Conservation (phyloP, 1,284 basidiomycete genomes). For the Rhodotorula sp. region DNA sequence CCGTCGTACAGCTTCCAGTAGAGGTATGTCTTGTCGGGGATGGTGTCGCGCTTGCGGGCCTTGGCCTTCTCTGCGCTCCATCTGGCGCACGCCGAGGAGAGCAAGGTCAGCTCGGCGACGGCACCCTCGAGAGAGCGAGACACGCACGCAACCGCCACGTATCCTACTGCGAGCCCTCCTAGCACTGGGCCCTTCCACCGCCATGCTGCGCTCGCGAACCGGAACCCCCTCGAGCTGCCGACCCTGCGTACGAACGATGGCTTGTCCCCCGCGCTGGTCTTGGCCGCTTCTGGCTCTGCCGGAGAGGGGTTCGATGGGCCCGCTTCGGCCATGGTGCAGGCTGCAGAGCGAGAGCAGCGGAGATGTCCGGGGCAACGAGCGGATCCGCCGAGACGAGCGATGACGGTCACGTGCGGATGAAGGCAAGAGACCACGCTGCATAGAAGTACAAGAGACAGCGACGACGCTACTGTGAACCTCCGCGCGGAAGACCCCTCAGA, state of each 20-base stretch:
- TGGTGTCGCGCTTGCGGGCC: slow-evolving; percentile 39
- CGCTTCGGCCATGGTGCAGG: background rate
- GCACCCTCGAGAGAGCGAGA: background rate
- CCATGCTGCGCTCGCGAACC: slow-evolving; percentile 8
- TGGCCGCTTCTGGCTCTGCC: slow-evolving; percentile 1
- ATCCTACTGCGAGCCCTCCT: slow-evolving; percentile 16
- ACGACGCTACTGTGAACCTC: too few relatives aligned
- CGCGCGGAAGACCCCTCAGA: background rate
- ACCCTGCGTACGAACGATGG: slow-evolving; percentile 1
- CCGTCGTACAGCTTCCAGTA: slow-evolving; percentile 48
- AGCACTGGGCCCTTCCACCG: slow-evolving; percentile 23
- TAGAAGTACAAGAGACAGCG: background rate
- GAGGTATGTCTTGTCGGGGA: slow-evolving; percentile 42
- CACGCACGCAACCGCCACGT: slow-evolving; percentile 27
- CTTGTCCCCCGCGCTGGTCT: slow-evolving; percentile 3
- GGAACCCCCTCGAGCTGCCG: background rate
- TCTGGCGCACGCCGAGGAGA: background rate
- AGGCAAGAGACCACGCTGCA: background rate
- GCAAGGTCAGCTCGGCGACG: background rate
- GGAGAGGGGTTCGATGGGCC: background rate
- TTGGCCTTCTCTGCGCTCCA: slow-evolving; percentile 29
- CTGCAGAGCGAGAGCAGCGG: background rate
- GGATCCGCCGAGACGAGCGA: background rate
- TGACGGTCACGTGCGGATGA: background rate
- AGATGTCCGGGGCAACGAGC: background rate